Evolutionary conservation across 257 asterid species (phyloP).

Genomic region (Solanum ossicruentum): DNA sequence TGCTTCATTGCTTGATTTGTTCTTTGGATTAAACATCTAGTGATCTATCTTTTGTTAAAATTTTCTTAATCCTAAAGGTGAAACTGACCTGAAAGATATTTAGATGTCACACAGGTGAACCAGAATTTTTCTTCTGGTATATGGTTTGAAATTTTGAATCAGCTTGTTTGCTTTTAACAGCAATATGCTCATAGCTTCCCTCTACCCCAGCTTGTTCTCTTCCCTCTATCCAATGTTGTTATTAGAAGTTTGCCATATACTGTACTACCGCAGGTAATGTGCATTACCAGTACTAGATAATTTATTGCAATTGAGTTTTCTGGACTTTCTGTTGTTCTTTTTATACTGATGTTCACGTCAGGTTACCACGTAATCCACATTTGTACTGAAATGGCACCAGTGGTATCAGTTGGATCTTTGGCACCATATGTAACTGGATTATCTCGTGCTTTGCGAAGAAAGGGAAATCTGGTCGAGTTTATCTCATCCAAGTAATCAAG

Average conservation of each 20-base stretch:
- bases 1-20: background rate
- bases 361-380: constrained; percentile 66
- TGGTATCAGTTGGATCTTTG: constrained; percentile 62
- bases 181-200: background rate
- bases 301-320: background rate
- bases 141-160: background rate
- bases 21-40: background rate
- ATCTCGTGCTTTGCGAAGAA: constrained; percentile 55
- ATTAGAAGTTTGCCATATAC: background rate
- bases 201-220: background rate
- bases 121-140: background rate
- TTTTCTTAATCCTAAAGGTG: background rate
- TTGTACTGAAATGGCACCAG: constrained; percentile 85
- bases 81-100: background rate
- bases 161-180: background rate
- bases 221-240: background rate
- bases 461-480: constrained; percentile 81
- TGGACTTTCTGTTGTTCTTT: background rate
- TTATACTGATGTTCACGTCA: constrained; percentile 30
- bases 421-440: constrained; percentile 61
- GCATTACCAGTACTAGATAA: background rate
- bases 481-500: constrained; percentile 74
- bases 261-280: background rate
- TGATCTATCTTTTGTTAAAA: background rate
- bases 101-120: background rate